Conservation (phyloP, 305 asterid species). For the Rubia tinctorum region DNA sequence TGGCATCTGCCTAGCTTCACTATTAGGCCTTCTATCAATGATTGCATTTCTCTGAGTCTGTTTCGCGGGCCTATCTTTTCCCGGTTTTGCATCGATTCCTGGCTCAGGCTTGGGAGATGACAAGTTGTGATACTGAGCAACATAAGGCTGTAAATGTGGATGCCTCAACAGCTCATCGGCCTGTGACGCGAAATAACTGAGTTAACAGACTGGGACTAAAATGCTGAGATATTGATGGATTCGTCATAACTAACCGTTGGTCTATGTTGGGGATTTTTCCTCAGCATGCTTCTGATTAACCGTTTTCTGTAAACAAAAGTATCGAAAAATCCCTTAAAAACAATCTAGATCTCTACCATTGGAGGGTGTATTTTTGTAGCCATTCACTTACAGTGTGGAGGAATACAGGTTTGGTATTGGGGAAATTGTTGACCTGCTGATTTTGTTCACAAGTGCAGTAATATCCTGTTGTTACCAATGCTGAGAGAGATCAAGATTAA, state of each 20-base stretch:
- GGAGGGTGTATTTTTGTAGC: not conserved
- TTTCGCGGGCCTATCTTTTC: constrained; percentile 25
- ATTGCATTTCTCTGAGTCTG: constrained; percentile 11
- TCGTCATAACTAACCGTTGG: constrained; percentile 50
- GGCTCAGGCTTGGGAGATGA: constrained; percentile 28
- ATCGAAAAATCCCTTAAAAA: not conserved
- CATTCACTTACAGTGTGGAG: constrained; percentile 60
- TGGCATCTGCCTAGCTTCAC: constrained; percentile 6
- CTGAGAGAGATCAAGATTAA: not conserved
- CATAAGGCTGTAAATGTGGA: constrained; percentile 64
- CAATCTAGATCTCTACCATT: not conserved
- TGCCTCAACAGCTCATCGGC: constrained; percentile 90
- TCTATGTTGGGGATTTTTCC: constrained; percentile 75
- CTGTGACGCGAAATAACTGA: constrained; percentile 28
- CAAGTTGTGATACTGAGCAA: constrained; percentile 43
- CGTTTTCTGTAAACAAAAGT: constrained; percentile 48
- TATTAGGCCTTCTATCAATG: not conserved
- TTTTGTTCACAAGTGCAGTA: constrained; percentile 70
- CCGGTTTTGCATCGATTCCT: constrained; percentile 14
- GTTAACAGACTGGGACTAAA: not conserved
- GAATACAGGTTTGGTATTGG: constrained; percentile 85
- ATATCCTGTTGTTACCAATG: constrained; percentile 57
- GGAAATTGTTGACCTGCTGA: constrained; percentile 55
- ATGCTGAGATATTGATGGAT: not conserved
- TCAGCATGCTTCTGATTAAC: constrained; percentile 75